Percentiles rank a stretch among this genome's conserved stretches.
Conservation (phyloP, 768 basidiomycete genomes). For the Amanita molliuscula region DNA sequence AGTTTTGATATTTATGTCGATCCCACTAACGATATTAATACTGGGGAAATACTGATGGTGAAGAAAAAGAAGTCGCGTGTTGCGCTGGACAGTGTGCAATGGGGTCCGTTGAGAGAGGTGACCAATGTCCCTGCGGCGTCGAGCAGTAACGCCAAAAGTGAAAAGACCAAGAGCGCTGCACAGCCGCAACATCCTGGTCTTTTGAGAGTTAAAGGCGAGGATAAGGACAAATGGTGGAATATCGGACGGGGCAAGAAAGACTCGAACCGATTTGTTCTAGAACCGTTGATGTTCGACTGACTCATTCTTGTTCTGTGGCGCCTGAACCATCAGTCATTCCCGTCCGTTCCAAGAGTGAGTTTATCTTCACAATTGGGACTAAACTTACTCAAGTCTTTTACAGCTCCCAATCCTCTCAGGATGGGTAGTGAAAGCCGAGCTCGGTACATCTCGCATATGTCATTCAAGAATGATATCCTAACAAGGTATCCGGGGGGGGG, state of each 20-base stretch:
- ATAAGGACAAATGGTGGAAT: slow-evolving; percentile 73
- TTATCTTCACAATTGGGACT: not conserved
- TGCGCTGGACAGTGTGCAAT: slow-evolving; percentile 48
- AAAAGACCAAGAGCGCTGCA: slow-evolving; percentile 12
- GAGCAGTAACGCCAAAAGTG: not conserved
- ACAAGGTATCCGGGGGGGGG: too few species aligned
- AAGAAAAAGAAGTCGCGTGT: slow-evolving; percentile 68
- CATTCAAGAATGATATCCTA: too few species aligned
- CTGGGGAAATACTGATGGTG: slow-evolving; percentile 61
- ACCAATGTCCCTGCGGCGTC: slow-evolving; percentile 38
- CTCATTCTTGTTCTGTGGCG: slow-evolving; percentile 15
- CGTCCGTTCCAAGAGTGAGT: slow-evolving; percentile 30
- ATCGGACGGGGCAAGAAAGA: slow-evolving; percentile 68
- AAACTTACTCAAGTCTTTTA: not conserved
- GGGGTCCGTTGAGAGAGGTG: slow-evolving; percentile 44
- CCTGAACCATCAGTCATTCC: slow-evolving; percentile 23
- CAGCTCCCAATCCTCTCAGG: slow-evolving; percentile 39
- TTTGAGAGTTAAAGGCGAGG: slow-evolving; percentile 25
- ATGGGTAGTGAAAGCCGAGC: slow-evolving; percentile 25
- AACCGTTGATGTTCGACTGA: not conserved
- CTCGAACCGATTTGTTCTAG: slow-evolving; percentile 28
- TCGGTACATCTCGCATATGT: slow-evolving; percentile 63
- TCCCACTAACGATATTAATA: slow-evolving; percentile 49
- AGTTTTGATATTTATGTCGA: slow-evolving; percentile 65
- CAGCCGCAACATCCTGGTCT: slow-evolving; percentile 19